Evolutionary conservation across 2,329 filamentous ascomycete genomes (phyloP), one percentile per base, ranked within the genome.

Genomic region (Acephala macrosclerotiorum): DNA sequence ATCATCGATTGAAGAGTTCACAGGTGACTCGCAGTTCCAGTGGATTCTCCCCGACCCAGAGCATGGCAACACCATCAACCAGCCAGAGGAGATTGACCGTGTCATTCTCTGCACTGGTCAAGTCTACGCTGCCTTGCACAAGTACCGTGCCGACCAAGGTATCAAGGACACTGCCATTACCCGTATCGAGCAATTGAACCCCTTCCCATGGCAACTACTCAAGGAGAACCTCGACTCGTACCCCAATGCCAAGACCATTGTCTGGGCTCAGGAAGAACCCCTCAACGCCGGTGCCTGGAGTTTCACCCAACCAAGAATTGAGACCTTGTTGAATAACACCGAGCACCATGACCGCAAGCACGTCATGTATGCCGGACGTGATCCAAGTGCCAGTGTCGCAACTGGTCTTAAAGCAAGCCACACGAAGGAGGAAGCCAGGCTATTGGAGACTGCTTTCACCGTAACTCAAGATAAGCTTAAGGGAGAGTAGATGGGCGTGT

Each of bases 211-310:
- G 95, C 90, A 94, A 75, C 94, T 96, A 81, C 88, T 99, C 63
- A 93, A 92, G 84, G 95, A 98, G 80, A 98, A 98, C 84, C 87
- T 99, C 62, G 95, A 99, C 84, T 89, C 84, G 80, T 99, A 99
- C 85, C 93, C 94, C 78, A 99, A 99, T 80, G 95, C 95, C 74
- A 93, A 97, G 87, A 95, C 94, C 70, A 94, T 99, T 72, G 94
- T 99, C 70, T 99, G 94, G 94, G 90, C 89, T 73, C 96, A 99
- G 82, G 96, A 99, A 80, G 96, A 99, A 84, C 96, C 96, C 36
- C 88, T 99, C 66, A 99, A 99, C 79, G 96, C 96, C 9, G 96
- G 96, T 79, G 93, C 93, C 56, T 99, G 96, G 96, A 94, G 89
- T 78, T 98, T 96, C 82, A 92, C 91, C n/a, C 96, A 99, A 83